Conservation (phyloP, 345 rosid species). For the Excoecaria agallocha region DNA sequence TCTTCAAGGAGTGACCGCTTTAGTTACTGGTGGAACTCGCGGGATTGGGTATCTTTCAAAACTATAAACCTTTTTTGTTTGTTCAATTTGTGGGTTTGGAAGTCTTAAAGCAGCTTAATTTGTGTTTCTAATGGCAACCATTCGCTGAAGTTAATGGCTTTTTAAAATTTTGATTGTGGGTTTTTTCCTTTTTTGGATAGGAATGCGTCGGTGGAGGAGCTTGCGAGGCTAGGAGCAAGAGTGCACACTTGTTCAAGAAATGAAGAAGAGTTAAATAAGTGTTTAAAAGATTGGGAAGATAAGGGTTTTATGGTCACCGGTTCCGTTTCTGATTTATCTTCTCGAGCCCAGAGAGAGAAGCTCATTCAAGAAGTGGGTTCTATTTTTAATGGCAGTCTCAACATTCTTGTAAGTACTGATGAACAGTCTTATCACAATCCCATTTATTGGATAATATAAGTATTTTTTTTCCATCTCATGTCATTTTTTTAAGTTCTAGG, state of each 20-base stretch:
- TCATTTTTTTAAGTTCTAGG: no score
- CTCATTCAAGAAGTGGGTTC: conserved; percentile 53
- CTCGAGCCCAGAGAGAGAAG: conserved; percentile 46
- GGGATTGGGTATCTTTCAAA: conserved; percentile 63
- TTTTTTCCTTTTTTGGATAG: conserved; percentile 27
- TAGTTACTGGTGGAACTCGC: conserved; percentile 87
- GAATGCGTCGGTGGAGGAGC: conserved; percentile 68
- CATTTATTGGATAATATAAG: neutral
- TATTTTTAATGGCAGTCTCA: conserved; percentile 52
- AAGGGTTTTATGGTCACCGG: conserved; percentile 64
- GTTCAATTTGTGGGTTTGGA: conserved; percentile 4
- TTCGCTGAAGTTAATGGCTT: neutral
- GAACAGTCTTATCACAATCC: neutral
- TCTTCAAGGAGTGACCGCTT: conserved; percentile 65
- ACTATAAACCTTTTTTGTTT: neutral
- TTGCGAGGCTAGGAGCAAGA: conserved; percentile 63
- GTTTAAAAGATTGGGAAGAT: conserved; percentile 55
- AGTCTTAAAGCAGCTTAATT: neutral
- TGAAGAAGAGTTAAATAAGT: conserved; percentile 50
- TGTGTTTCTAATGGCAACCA: neutral
- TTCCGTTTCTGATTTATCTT: conserved; percentile 68
- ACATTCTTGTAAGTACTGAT: conserved; percentile 54
- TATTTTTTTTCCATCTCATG: neutral
- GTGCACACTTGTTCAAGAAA: conserved; percentile 82
- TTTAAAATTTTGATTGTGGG: neutral